Evolutionary conservation across 306 rosid species (phyloP).

Genomic region (Corylus avellana): DNA sequence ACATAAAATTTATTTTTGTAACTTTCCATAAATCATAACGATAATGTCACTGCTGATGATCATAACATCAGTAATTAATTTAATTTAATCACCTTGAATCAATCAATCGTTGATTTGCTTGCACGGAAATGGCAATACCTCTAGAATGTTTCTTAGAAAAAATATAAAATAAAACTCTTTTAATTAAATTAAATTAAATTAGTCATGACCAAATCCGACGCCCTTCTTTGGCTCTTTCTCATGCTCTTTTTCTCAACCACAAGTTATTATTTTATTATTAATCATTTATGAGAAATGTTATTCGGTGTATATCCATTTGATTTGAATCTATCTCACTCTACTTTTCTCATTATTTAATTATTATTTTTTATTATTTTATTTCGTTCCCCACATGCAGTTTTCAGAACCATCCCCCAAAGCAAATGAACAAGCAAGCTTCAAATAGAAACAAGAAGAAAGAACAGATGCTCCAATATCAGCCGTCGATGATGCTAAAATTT

Average conservation of each 20-base stretch:
- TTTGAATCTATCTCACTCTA: too few species aligned
- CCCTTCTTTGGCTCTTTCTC: not conserved
- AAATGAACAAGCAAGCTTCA: not conserved
- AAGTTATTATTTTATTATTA: not conserved
- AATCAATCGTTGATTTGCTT: too few species aligned
- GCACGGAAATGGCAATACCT: too few species aligned
- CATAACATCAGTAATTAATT: too few species aligned
- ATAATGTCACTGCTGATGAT: too few species aligned
- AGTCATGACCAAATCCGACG: not conserved
- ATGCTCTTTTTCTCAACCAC: not conserved
- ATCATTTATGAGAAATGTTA: not conserved
- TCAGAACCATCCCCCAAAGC: constrained; percentile 4
- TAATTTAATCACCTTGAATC: too few species aligned
- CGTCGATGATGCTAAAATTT: not conserved
- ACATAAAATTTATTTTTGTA: too few species aligned
- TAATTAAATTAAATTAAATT: not conserved
- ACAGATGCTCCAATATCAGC: not conserved
- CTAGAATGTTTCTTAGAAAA: too few species aligned
- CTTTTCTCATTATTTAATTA: too few species aligned
- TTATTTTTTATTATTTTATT: not conserved
- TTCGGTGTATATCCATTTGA: not conserved
- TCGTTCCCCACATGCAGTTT: not conserved
- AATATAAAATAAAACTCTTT: too few species aligned
- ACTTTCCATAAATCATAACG: too few species aligned
- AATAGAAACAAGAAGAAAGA: not conserved